Evolutionary conservation across 1,139 yeast genomes (phyloP).

Genomic region (Nakaseomyces bracarensis): DNA sequence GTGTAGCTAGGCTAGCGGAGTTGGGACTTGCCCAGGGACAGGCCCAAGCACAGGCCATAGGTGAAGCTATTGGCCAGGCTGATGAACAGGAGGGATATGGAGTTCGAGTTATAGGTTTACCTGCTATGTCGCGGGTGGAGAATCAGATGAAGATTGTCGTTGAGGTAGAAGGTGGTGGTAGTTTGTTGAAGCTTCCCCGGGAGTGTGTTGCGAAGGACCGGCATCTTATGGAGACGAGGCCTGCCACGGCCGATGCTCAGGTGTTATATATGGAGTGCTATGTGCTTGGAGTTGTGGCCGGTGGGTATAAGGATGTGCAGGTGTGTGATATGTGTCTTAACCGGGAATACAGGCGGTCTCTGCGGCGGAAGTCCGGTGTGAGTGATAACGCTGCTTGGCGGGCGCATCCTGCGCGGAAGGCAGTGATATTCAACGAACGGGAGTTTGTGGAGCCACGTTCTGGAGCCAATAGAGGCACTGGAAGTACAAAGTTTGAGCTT

Average conservation of each 20-base stretch:
- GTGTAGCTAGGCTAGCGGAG: neutral
- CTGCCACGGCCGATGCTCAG: too few species aligned
- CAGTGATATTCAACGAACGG: constrained; percentile 82
- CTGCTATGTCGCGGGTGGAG: constrained; percentile 81
- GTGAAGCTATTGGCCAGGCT: too few species aligned
- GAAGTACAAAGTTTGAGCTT: constrained; percentile 48
- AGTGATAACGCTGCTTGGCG: constrained; percentile 72
- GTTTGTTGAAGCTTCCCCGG: constrained; percentile 55
- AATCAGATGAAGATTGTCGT: constrained; percentile 81
- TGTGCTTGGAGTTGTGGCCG: constrained; percentile 40
- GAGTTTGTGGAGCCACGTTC: constrained; percentile 47
- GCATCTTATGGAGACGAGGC: constrained; percentile 46
- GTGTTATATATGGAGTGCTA: constrained; percentile 58
- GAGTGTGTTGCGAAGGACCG: constrained; percentile 84
- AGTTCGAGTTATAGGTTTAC: constrained; percentile 57
- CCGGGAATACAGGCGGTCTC: constrained; percentile 88
- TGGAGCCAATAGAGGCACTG: constrained; percentile 40
- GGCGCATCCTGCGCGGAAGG: constrained; percentile 63
- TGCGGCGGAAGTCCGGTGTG: constrained; percentile 68
- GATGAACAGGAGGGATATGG: constrained; percentile 31
- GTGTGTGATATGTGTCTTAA: constrained; percentile 84
- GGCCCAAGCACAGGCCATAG: too few species aligned
- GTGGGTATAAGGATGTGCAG: constrained; percentile 61
- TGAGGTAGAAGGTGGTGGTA: constrained; percentile 51
- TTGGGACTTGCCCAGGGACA: too few species aligned